Conservation (phyloP, 1,139 yeast genomes). For the Geotrichum carabidarum region DNA sequence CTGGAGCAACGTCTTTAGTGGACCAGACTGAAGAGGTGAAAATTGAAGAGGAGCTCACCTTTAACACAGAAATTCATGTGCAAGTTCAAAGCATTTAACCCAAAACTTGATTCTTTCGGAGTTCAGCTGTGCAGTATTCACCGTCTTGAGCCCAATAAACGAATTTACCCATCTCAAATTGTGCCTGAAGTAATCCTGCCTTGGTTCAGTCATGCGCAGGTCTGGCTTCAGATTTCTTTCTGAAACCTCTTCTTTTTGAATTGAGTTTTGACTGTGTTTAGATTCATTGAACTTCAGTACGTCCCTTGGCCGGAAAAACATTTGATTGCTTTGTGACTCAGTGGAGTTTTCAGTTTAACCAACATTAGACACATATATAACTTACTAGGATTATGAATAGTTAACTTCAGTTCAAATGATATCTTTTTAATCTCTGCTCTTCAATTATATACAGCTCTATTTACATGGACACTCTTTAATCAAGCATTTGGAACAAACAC, state of each 20-base stretch:
- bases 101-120: conserved; percentile 47
- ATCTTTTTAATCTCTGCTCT: background rate
- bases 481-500: conserved; percentile 25
- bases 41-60: background rate
- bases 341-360: too few species aligned
- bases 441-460: conserved; percentile 2
- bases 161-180: conserved; percentile 43
- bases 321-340: background rate
- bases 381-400: background rate
- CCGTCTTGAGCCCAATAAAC: conserved; percentile 63
- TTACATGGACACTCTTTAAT: background rate
- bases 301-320: conserved; percentile 19
- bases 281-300: conserved; percentile 56
- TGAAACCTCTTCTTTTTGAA: conserved; percentile 67
- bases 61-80: background rate
- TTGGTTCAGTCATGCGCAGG: conserved; percentile 83
- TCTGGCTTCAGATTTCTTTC: conserved; percentile 66
- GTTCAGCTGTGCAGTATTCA: conserved; percentile 82
- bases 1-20: background rate
- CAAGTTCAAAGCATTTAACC: conserved; percentile 29
- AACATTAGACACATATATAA: background rate
- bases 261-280: conserved; percentile 57
- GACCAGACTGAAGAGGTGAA: background rate
- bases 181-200: conserved; percentile 61
- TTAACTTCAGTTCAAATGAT: background rate